Percentiles rank a stretch among this genome's conserved stretches.
Conservation (phyloP, 1,284 basidiomycete genomes). For the Irpex rosettiformis region DNA sequence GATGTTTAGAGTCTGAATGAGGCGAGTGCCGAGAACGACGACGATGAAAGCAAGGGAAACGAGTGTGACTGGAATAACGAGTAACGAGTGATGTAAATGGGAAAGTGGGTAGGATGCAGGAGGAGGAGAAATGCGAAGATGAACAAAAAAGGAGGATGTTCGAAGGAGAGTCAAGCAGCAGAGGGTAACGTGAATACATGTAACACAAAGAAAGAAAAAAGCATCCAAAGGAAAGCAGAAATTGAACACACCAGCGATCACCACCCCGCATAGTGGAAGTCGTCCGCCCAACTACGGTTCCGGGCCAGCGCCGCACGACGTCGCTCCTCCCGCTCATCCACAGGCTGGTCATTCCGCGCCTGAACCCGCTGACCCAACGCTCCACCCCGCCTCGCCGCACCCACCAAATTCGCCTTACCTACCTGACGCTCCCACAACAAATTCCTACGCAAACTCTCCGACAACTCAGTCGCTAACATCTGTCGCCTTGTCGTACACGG, state of each 20-base stretch:
- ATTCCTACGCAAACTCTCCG: conserved; percentile 80
- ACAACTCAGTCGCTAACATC: conserved; percentile 84
- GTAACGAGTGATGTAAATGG: too few species aligned
- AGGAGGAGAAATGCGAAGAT: neutral
- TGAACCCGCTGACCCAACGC: conserved; percentile 28
- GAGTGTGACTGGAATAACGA: too few species aligned
- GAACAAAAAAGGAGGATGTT: neutral
- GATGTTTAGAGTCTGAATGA: neutral
- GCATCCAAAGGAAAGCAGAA: neutral
- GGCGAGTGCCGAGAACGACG: neutral
- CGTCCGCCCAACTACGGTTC: conserved; percentile 67
- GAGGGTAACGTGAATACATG: neutral
- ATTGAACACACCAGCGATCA: conserved; percentile 23
- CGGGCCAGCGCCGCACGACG: conserved; percentile 45
- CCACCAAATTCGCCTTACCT: conserved; percentile 47
- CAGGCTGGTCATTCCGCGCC: conserved; percentile 25
- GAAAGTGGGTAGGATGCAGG: too few species aligned
- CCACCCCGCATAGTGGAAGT: conserved; percentile 68
- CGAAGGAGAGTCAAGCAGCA: neutral
- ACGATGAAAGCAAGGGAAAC: neutral
- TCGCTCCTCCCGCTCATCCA: conserved; percentile 35
- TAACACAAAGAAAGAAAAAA: neutral
- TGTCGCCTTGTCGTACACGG: conserved; percentile 81
- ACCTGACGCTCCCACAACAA: conserved; percentile 83
- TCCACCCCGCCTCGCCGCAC: conserved; percentile 30